phyloP scores from a whole-genome alignment of 345 rosid species.

The Eutrema japonicum region DNA sequence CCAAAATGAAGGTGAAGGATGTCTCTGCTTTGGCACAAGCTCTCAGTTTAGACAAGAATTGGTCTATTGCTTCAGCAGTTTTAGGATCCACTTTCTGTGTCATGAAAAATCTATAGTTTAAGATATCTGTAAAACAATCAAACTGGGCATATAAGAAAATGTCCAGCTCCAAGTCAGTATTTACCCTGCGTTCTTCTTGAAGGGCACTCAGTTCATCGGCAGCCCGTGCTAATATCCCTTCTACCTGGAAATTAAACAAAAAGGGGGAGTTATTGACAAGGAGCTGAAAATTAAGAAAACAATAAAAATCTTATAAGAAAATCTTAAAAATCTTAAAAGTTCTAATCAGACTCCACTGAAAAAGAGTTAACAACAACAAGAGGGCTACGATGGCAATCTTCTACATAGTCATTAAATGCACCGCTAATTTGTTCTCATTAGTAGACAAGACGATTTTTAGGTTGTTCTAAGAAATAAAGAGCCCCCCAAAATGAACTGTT shows the following conservation, averaged over 20 bases:
- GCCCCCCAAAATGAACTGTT: too few relatives aligned
- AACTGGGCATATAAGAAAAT: background rate
- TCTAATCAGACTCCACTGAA: background rate
- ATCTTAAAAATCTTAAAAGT: too few relatives aligned
- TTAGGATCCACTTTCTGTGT: conserved; percentile 81
- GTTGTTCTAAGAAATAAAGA: background rate
- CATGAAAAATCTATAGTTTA: conserved; percentile 20
- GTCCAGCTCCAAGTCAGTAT: background rate
- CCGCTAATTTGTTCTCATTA: background rate
- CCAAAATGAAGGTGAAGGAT: conserved; percentile 74
- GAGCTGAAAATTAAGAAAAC: background rate
- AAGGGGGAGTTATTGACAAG: background rate
- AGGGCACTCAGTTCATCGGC: conserved; percentile 83
- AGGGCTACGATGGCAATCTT: background rate
- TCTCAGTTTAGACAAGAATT: conserved; percentile 72
- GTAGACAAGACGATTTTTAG: background rate
- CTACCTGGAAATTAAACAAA: conserved; percentile 51
- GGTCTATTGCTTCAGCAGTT: conserved; percentile 86
- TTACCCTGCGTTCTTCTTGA: conserved; percentile 90
- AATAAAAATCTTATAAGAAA: too few relatives aligned
- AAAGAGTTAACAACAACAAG: background rate
- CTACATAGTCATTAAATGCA: background rate
- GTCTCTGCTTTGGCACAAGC: conserved; percentile 71
- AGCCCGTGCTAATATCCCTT: conserved; percentile 80
- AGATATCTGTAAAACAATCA: background rate